A percentile compares a stretch with the other conserved stretches of the same genome.
Evolutionary conservation across 306 rosid genomes (phyloP).

Genomic region (Trifolium dubium): DNA sequence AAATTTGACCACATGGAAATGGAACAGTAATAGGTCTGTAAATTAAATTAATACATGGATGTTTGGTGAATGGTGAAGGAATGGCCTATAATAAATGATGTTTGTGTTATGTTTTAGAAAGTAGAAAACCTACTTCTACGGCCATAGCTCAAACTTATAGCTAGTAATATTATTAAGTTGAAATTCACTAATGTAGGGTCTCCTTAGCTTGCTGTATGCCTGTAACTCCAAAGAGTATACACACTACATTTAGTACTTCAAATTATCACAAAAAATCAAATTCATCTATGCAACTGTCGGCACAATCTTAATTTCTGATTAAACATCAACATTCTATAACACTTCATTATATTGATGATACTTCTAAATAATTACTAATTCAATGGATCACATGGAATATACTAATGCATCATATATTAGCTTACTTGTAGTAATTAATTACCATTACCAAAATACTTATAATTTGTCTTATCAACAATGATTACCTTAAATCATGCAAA

Average conservation of each 20-base stretch:
- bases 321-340: constrained; percentile 26
- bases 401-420: neutral
- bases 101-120: constrained; percentile 15
- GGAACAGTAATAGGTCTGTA: constrained; percentile 25
- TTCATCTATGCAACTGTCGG: constrained; percentile 61
- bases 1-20: constrained; percentile 7
- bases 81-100: constrained; percentile 37
- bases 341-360: neutral
- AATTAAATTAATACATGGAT: constrained; percentile 17
- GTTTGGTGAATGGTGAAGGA: constrained; percentile 19
- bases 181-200: constrained; percentile 35
- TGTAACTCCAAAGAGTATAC: neutral
- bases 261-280: constrained; percentile 47
- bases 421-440: constrained; percentile 32
- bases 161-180: neutral
- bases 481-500: constrained; percentile 53
- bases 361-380: too few species aligned
- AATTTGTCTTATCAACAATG: constrained; percentile 32
- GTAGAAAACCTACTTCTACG: constrained; percentile 44
- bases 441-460: constrained; percentile 33
- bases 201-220: constrained; percentile 1
- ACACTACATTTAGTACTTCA: constrained; percentile 27
- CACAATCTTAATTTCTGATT: constrained; percentile 39
- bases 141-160: constrained; percentile 12
- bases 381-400: too few species aligned